Percentiles rank a stretch among this genome's conserved stretches.
Evolutionary conservation across 2,329 filamentous ascomycete genomes (phyloP).

Genomic region (Colletotrichum chlorophyti): DNA sequence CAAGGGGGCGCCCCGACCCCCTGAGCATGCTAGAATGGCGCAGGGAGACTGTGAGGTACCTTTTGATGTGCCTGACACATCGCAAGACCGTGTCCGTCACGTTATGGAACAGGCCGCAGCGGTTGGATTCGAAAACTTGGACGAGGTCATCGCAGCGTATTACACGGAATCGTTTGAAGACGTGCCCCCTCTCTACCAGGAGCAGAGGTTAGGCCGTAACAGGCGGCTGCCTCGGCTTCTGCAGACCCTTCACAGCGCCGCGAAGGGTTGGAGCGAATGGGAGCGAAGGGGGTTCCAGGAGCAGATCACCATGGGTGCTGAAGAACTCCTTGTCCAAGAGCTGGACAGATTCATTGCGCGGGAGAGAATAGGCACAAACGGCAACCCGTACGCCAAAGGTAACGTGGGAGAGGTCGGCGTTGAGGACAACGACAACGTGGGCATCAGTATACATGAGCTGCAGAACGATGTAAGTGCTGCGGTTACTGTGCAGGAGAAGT

Average conservation of each 20-base stretch:
- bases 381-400: background rate
- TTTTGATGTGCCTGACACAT: background rate
- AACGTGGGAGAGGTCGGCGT: background rate
- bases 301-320: background rate
- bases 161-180: background rate
- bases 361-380: background rate
- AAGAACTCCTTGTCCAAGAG: background rate
- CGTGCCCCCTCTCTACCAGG: background rate
- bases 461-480: background rate
- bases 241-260: background rate
- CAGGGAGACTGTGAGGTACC: background rate
- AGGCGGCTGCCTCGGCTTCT: background rate
- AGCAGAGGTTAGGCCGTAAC: background rate
- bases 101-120: background rate
- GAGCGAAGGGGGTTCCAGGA: background rate
- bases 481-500: background rate
- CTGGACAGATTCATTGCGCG: background rate
- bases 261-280: slow-evolving; percentile 1
- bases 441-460: background rate
- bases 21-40: background rate
- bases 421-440: background rate
- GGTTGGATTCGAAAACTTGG: background rate
- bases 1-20: background rate
- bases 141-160: background rate
- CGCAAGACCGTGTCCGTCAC: background rate